Conservation (phyloP, 306 rosid species). For the Citrullus colocynthis region DNA sequence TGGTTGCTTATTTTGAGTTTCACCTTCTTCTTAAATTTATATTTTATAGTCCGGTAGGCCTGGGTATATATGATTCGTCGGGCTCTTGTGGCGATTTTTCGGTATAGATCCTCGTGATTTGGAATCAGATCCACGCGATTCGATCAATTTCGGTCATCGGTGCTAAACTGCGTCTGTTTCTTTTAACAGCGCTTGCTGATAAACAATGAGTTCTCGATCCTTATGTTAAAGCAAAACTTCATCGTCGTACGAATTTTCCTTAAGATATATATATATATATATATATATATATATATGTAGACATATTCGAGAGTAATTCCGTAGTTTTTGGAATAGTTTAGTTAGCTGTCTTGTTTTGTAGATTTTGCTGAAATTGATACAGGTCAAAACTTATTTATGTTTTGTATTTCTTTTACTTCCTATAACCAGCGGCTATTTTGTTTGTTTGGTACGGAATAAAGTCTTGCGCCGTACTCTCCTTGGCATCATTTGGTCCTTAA, state of each 20-base stretch:
- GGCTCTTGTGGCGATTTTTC: background rate
- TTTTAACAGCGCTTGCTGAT: background rate
- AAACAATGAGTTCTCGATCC: background rate
- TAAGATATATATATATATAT: background rate
- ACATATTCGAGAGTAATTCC: background rate
- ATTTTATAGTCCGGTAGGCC: background rate
- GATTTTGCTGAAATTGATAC: background rate
- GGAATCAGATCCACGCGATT: conserved; percentile 20
- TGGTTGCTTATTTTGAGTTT: background rate
- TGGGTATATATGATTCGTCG: background rate
- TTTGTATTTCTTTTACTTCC: background rate
- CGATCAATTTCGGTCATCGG: background rate
- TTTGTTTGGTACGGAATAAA: background rate
- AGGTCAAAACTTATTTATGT: background rate
- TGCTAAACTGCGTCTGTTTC: conserved; percentile 2
- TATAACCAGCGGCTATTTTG: background rate
- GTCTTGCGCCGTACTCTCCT: background rate
- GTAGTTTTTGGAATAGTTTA: background rate
- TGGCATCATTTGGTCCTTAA: background rate
- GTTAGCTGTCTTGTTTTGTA: background rate
- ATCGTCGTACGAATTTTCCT: background rate
- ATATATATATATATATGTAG: too few species aligned
- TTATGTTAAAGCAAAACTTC: background rate
- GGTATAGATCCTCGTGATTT: conserved; percentile 18
- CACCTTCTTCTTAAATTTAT: background rate